A percentile compares a stretch with the other conserved stretches of the same genome.
Conservation (phyloP, 106 monocot genomes). For the Acorus calamus region DNA sequence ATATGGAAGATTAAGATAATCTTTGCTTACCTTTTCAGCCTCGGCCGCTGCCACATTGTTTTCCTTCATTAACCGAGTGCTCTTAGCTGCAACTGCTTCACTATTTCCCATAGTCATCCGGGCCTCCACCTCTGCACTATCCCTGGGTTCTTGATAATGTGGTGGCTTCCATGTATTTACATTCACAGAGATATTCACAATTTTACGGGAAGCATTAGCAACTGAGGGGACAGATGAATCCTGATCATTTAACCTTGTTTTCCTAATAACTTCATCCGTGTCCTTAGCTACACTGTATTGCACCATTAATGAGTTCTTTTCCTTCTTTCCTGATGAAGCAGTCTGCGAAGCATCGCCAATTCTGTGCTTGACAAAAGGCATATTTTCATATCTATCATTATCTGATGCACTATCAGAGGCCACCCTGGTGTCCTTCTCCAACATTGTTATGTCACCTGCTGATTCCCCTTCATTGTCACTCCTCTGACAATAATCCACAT, state of each 20-base stretch:
- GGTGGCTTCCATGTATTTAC: conserved; percentile 68
- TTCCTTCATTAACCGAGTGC: conserved; percentile 15
- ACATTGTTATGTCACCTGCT: conserved; percentile 17
- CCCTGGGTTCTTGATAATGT: conserved; percentile 14
- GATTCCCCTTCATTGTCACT: conserved; percentile 28
- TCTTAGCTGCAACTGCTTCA: conserved; percentile 16
- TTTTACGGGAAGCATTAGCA: conserved; percentile 42
- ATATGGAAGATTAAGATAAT: neutral
- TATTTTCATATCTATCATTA: conserved; percentile 36
- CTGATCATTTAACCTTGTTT: conserved; percentile 25
- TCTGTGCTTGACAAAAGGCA: conserved; percentile 12
- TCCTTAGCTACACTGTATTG: conserved; percentile 44
- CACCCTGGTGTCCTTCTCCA: conserved; percentile 14
- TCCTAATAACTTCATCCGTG: conserved; percentile 28
- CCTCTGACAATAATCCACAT: conserved; percentile 17
- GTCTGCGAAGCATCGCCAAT: conserved; percentile 21
- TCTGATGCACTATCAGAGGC: conserved; percentile 38
- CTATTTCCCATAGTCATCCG: conserved; percentile 7
- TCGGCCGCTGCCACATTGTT: conserved; percentile 11
- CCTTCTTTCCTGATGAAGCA: conserved; percentile 26
- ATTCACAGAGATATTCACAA: conserved; percentile 78
- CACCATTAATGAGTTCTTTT: conserved; percentile 22
- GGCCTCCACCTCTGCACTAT: conserved; percentile 20
- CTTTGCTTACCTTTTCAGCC: conserved; percentile 30
- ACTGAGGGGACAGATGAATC: conserved; percentile 15